Conservation (phyloP, 2,329 filamentous ascomycete species). For the Microsporum ferrugineum region DNA sequence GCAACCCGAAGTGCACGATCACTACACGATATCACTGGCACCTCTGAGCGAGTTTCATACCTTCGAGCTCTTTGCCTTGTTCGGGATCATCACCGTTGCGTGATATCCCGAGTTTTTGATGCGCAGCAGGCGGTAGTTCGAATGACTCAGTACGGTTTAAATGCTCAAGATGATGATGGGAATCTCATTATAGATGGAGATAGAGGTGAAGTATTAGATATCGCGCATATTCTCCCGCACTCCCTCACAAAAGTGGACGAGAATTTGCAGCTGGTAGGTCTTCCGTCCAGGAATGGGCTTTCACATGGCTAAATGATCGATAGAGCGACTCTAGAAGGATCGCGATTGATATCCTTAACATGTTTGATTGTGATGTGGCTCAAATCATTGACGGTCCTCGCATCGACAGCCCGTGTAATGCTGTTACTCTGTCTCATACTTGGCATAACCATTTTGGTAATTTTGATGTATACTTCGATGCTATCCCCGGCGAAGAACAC, state of each 20-base stretch:
- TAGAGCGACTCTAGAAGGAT: constrained; percentile 21
- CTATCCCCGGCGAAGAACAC: constrained; percentile 10
- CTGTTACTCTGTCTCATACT: constrained; percentile 24
- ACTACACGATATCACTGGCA: neutral
- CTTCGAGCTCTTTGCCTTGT: constrained; percentile 12
- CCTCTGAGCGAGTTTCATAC: constrained; percentile 9
- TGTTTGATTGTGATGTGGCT: constrained; percentile 31
- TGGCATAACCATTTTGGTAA: constrained; percentile 23
- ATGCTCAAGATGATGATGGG: constrained; percentile 16
- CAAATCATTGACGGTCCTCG: constrained; percentile 29
- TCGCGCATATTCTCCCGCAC: constrained; percentile 17
- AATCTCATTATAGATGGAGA: constrained; percentile 8
- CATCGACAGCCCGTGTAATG: constrained; percentile 33
- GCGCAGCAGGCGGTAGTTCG: constrained; percentile 11
- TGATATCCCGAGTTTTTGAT: constrained; percentile 15
- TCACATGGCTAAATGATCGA: neutral
- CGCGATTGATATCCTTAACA: constrained; percentile 30
- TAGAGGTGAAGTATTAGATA: constrained; percentile 10
- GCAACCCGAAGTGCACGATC: constrained; percentile 7
- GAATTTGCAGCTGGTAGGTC: constrained; percentile 12
- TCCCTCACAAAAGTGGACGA: constrained; percentile 10
- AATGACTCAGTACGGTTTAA: constrained; percentile 5
- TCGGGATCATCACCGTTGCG: constrained; percentile 15
- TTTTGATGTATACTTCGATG: constrained; percentile 10
- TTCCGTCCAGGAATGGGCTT: neutral